Base-by-base conservation (phyloP, 495 filamentous ascomycete species). In the Daldinia caldariorum region DNA sequence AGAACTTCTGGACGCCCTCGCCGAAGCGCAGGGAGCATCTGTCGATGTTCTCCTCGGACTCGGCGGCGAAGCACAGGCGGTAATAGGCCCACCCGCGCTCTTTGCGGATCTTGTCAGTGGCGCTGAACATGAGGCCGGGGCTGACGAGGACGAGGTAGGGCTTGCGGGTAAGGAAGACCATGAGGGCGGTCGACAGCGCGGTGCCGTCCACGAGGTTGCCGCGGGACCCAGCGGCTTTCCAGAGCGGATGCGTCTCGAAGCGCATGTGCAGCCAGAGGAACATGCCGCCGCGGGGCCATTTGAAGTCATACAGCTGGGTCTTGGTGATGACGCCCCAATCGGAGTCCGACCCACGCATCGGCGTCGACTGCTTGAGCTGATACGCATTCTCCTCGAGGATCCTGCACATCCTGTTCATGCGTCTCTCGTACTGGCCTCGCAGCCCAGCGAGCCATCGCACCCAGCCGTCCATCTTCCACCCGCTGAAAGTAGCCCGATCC, bases 201-300 rank as follows among this genome's bases (percentile, higher is more conserved):
- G 78, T 60, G 6, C 84, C 78, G 29, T 76, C 58, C 43, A 87
- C 58, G 9, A 76, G 38, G 58, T 74, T 62, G 34, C 74, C 43
- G 45, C 49, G 43, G 13, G 74, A 65, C 34, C 77, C 76, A 67
- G 82, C 79, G 31, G 79, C 78, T 6, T 81, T 79, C 39, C 78
- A 86, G 20, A 97, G 82, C 8, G 94, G 93, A 70, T 98, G 94
- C 0, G 79, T 80, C 12, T 89, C 83, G 63, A 94, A 87, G 49
- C 86, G 77, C 22, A 95, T 70, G 18, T 86, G 81, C 0, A 97
- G 69, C 94, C 94, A 98, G 22, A 95, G 78, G 76, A 97, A 97
- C 94, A 97, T 97, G 68, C 94, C 94, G 14, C 89, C 94, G n/a
- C 89, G 85, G 1, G 94, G 94, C 84, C 89, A 90, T 51, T 82